Base-by-base conservation (phyloP, 306 rosid genomes). In the Castanea sativa region DNA sequence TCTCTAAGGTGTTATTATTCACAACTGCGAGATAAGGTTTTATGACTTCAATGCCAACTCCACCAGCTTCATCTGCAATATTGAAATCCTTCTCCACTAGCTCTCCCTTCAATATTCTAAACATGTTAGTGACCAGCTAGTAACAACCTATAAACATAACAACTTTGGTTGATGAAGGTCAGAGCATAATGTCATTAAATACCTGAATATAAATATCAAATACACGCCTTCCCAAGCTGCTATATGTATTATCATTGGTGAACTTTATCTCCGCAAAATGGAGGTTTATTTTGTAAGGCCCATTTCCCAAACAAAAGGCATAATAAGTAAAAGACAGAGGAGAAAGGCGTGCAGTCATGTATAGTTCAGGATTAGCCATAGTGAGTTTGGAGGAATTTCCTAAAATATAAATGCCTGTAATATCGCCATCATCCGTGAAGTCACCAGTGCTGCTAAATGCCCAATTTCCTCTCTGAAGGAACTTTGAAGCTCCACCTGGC, bases 161-260 rank as follows among this genome's bases (percentile, higher is more conserved):
- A 59, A 29, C 30, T 18, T 6, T 19, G 13, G 3, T 33, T 7
- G 19, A 33, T 30, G 14, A 33, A 65, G 5, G 7, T 32, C 15
- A 12, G n/a, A 32, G 6, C 19, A 33, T 32, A 65, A 32, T 18
- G 49, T 32, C 61, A 49, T 11, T 14, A 63, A 11, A 3, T 73
- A 79, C 87, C 91, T 88, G 91, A 51, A 88, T 35, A 55, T 80
- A 88, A 52, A 85, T 76, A 76, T 87, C 81, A 63, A 87, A 87
- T 63, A 85, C 15, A 13, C 90, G 90, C 79, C 90, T 87, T 78
- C 90, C 90, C 63, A 85, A 63, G 87, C 90, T 87, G 19, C 43
- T 38, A 67, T 13, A 82, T 8, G 88, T 56, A 29, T 10, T 53
- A 38, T 29, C 78, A 49, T 58, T 11, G 23, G 49, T 15, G 70